A percentile compares a stretch with the other conserved stretches of the same genome.
These are phyloP conservation scores for Danielozyma ontarioensis DNA, from an alignment of 805 yeast genomes.

Conservation along the genomic window DNA sequence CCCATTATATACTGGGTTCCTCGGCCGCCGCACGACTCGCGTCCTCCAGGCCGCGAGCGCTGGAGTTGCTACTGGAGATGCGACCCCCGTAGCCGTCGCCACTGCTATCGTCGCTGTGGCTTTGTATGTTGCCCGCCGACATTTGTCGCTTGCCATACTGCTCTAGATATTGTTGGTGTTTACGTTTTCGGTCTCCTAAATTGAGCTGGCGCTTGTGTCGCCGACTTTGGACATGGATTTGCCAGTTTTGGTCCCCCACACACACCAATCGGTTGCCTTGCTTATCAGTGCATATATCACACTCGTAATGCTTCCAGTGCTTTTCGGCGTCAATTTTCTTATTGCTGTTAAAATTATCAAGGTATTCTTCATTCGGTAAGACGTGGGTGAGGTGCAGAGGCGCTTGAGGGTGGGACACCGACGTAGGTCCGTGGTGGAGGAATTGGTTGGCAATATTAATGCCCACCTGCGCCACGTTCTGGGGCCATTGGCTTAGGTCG, in stretches of 20 bases:
- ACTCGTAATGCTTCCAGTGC: conserved; percentile 64
- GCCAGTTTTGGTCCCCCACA: conserved; percentile 71
- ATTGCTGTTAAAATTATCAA: conserved; percentile 30
- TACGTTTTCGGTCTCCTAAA: conserved; percentile 45
- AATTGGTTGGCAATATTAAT: conserved; percentile 39
- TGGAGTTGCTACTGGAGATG: too few relatives aligned
- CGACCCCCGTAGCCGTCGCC: too few relatives aligned
- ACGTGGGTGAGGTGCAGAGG: conserved; percentile 20
- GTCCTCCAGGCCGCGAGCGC: too few relatives aligned
- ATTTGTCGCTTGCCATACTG: too few relatives aligned
- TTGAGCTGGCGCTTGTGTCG: conserved; percentile 57
- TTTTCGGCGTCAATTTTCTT: conserved; percentile 22
- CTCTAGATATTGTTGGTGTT: conserved; percentile 55
- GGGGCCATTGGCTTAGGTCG: conserved; percentile 57
- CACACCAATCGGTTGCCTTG: conserved; percentile 53
- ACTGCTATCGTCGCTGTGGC: too few relatives aligned
- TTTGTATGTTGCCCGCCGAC: too few relatives aligned
- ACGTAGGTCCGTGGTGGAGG: conserved; percentile 19
- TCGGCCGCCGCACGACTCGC: too few relatives aligned
- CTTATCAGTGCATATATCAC: conserved; percentile 60
- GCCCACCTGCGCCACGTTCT: conserved; percentile 54
- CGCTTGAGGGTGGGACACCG: conserved; percentile 20
- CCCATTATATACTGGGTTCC: too few relatives aligned
- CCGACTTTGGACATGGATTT: conserved; percentile 60
- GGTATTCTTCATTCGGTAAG: conserved; percentile 20